Conservation (phyloP, 2,329 filamentous ascomycete genomes). For the Trichothecium sympodiale region DNA sequence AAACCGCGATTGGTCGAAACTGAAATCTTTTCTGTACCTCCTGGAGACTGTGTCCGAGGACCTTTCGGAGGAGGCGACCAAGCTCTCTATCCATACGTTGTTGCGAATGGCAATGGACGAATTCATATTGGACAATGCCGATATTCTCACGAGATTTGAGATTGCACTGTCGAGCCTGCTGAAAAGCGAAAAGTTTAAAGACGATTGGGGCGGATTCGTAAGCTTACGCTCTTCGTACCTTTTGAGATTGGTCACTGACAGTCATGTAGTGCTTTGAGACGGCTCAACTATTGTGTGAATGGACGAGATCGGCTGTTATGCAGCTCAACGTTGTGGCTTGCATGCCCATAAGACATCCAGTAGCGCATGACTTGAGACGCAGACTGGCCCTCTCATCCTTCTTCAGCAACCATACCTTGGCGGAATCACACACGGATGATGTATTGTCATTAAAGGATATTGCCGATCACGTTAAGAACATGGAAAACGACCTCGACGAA, state of each 20-base stretch:
- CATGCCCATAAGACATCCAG: constrained; percentile 41
- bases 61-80: constrained; percentile 21
- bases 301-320: constrained; percentile 28
- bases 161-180: constrained; percentile 31
- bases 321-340: constrained; percentile 46
- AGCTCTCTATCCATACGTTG: constrained; percentile 33
- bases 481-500: constrained; percentile 40
- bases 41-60: constrained; percentile 24
- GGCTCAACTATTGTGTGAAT: constrained; percentile 30
- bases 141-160: constrained; percentile 28
- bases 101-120: constrained; percentile 45
- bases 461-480: constrained; percentile 31
- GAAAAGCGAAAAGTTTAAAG: constrained; percentile 9
- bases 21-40: constrained; percentile 32
- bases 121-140: constrained; percentile 31
- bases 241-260: constrained; percentile 6
- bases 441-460: constrained; percentile 30
- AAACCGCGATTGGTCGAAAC: constrained; percentile 32
- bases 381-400: constrained; percentile 56
- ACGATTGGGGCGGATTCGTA: constrained; percentile 36
- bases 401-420: constrained; percentile 36
- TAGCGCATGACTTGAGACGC: constrained; percentile 49
- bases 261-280: constrained; percentile 35
- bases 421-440: constrained; percentile 27
- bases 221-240: constrained; percentile 11